phyloP scores from a whole-genome alignment of 164 flowering plant species.

The Vitis rupestris region DNA sequence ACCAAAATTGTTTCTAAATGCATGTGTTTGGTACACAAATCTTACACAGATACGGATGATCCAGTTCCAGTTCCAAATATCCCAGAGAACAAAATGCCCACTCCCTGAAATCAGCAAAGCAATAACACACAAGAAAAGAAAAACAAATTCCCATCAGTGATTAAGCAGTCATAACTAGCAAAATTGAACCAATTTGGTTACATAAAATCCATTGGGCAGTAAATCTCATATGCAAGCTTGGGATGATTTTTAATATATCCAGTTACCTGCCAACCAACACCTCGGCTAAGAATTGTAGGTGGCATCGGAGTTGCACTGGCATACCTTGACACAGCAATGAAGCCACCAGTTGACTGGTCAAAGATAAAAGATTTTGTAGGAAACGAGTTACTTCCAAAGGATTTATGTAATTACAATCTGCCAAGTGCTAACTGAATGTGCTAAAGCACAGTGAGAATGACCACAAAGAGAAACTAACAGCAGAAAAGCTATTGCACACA shows the following conservation, averaged over 20 bases:
- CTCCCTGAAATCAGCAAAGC: constrained; percentile 44
- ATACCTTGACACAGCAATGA: constrained; percentile 78
- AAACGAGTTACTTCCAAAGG: not conserved
- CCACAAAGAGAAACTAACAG: no score
- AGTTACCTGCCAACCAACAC: constrained; percentile 96
- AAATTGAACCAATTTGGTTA: no score
- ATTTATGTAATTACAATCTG: not conserved
- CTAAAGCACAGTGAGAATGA: not conserved
- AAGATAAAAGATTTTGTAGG: not conserved
- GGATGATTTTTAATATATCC: no score
- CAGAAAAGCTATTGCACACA: no score
- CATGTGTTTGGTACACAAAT: not conserved
- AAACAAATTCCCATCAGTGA: not conserved
- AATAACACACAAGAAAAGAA: not conserved
- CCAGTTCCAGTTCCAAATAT: constrained; percentile 86
- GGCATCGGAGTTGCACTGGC: constrained; percentile 94
- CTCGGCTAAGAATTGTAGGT: constrained; percentile 89
- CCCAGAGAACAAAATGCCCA: constrained; percentile 80
- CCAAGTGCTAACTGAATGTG: not conserved
- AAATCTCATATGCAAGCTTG: no score
- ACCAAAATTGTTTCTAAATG: not conserved
- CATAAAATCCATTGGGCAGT: not conserved
- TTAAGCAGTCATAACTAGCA: not conserved
- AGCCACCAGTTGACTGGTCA: constrained; percentile 76
- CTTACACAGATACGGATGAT: constrained; percentile 87